Percentiles rank a stretch among this genome's conserved stretches.
phyloP scores from a whole-genome alignment of 306 rosid species.

The Astragalus glycyphyllos region DNA sequence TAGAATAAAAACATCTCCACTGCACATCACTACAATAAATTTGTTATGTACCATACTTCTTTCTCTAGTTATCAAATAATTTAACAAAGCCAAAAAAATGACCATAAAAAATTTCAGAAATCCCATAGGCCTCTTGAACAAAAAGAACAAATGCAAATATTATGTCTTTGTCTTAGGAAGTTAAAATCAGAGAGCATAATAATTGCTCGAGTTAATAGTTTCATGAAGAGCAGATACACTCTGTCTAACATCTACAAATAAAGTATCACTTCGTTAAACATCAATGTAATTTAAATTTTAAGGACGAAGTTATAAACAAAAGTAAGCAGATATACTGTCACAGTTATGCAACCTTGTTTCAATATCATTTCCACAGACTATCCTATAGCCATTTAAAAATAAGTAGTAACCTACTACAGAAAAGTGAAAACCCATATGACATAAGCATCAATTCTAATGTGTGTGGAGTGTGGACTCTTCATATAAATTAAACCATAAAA shows the following conservation, averaged over 20 bases:
- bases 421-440: constrained; percentile 23
- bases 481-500: constrained; percentile 38
- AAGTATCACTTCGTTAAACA: constrained; percentile 37
- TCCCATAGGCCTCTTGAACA: constrained; percentile 28
- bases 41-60: background rate
- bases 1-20: constrained; percentile 17
- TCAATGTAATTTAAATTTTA: constrained; percentile 16
- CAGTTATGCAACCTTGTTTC: constrained; percentile 20
- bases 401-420: constrained; percentile 5
- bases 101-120: constrained; percentile 22
- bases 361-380: constrained; percentile 23
- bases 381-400: background rate
- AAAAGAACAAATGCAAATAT: constrained; percentile 19
- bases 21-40: constrained; percentile 18
- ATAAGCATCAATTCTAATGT: constrained; percentile 18
- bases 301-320: background rate
- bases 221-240: constrained; percentile 14
- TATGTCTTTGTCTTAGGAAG: constrained; percentile 18
- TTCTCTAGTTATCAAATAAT: constrained; percentile 32
- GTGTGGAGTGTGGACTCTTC: background rate
- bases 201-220: constrained; percentile 8
- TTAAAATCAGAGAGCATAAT: constrained; percentile 35
- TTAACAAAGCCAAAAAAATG: constrained; percentile 33
- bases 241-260: constrained; percentile 10
- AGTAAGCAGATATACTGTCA: constrained; percentile 18